These are phyloP conservation scores for Hemileccinum impolitum DNA, from an alignment of 768 basidiomycete genomes.

Conservation along the genomic window DNA sequence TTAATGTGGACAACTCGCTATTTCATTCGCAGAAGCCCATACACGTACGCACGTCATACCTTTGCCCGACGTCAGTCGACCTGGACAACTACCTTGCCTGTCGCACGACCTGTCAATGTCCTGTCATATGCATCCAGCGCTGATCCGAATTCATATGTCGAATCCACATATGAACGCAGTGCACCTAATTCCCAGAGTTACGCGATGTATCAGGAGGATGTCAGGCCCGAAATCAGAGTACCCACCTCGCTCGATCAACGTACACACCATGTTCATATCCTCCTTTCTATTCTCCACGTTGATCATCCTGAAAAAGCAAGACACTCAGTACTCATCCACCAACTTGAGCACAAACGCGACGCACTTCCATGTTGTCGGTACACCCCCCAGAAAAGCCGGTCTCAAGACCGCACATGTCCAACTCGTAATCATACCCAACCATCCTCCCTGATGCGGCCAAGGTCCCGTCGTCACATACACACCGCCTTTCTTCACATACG, in stretches of 20 bases:
- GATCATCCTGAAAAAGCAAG: conserved; percentile 20
- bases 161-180: conserved; percentile 57
- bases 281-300: conserved; percentile 29
- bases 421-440: conserved; percentile 5
- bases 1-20: too few species aligned
- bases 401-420: conserved; percentile 6
- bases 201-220: neutral
- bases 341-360: conserved; percentile 10
- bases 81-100: conserved; percentile 66
- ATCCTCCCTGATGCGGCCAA: conserved; percentile 29
- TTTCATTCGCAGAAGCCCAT: too few species aligned
- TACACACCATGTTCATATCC: conserved; percentile 35
- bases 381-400: conserved; percentile 56
- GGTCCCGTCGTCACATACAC: conserved; percentile 54
- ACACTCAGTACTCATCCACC: neutral
- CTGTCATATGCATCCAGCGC: conserved; percentile 59
- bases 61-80: conserved; percentile 27
- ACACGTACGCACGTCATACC: too few species aligned
- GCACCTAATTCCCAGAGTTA: conserved; percentile 33
- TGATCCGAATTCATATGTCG: conserved; percentile 54
- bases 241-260: conserved; percentile 43
- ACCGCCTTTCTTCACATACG: conserved; percentile 52
- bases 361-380: conserved; percentile 45
- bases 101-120: conserved; percentile 51
- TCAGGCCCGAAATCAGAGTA: neutral